Evolutionary conservation across 352 stramenopile genomes (phyloP).

Genomic region (Globisporangium acanthophoron): DNA sequence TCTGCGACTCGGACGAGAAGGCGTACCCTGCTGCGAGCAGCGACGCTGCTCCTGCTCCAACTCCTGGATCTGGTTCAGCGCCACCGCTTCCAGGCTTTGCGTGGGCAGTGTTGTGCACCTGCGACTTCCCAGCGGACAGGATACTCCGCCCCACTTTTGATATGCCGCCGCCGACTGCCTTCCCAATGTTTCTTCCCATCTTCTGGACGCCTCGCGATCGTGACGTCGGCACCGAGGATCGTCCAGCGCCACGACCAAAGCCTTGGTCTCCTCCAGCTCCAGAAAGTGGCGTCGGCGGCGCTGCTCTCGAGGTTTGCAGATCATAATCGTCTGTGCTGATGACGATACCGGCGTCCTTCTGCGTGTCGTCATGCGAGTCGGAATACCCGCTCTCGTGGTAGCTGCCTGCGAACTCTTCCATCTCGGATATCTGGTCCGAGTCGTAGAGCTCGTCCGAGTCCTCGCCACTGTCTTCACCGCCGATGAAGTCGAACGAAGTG

Average conservation of each 20-base stretch:
- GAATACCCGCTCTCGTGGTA: conserved; percentile 32
- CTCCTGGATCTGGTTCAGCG: conserved; percentile 19
- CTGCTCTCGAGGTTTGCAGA: conserved; percentile 4
- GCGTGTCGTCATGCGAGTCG: conserved; percentile 25
- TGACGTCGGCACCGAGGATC: conserved; percentile 10
- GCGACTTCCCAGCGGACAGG: conserved; percentile 58
- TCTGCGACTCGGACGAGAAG: conserved; percentile 75
- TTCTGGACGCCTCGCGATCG: conserved; percentile 58
- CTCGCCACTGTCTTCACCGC: conserved; percentile 77
- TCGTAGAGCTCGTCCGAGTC: conserved; percentile 73
- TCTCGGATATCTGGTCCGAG: conserved; percentile 65
- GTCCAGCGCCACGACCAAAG: conserved; percentile 7
- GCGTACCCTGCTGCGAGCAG: conserved; percentile 41
- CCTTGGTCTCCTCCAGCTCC: conserved; percentile 7
- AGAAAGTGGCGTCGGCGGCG: conserved; percentile 13
- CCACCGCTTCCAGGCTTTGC: conserved; percentile 3
- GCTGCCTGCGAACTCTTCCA: conserved; percentile 57
- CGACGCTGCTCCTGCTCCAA: conserved; percentile 12
- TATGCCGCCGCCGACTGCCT: conserved; percentile 71
- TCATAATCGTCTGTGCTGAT: conserved; percentile 8
- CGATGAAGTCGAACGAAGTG: conserved; percentile 80
- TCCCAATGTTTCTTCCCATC: conserved; percentile 73
- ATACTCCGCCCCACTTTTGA: conserved; percentile 78
- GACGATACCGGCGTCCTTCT: conserved; percentile 13
- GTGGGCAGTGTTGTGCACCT: conserved; percentile 15